Conservation (phyloP, 495 filamentous ascomycete genomes). For the Evansstolkia leycettana region DNA sequence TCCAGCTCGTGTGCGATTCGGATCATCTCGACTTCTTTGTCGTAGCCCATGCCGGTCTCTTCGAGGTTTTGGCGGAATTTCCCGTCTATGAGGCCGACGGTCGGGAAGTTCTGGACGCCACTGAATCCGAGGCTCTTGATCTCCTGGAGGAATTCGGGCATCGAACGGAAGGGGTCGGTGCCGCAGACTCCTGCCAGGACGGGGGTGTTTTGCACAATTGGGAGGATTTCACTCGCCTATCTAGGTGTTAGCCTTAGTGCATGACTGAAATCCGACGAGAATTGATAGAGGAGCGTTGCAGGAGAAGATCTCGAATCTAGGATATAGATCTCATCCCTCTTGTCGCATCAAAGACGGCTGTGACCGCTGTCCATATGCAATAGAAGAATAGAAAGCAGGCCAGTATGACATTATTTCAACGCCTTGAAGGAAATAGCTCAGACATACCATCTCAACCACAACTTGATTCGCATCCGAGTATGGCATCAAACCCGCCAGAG, state of each 20-base stretch:
- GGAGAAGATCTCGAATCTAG: constrained; percentile 2
- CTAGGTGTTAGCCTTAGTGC: constrained; percentile 1
- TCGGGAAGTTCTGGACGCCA: constrained; percentile 64
- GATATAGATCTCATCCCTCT: too few relatives aligned
- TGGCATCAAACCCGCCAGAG: constrained; percentile 58
- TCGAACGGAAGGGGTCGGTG: constrained; percentile 51
- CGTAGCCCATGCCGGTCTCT: constrained; percentile 59
- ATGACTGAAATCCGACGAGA: background rate
- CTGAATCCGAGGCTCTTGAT: constrained; percentile 47
- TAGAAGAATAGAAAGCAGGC: too few relatives aligned
- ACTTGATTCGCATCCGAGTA: constrained; percentile 62
- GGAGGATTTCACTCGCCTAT: constrained; percentile 45
- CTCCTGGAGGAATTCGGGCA: constrained; percentile 43
- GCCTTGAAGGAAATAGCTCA: background rate
- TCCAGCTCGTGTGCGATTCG: constrained; percentile 39
- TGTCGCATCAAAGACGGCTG: too few relatives aligned
- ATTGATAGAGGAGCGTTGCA: background rate
- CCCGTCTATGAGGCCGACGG: constrained; percentile 59
- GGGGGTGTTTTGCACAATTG: constrained; percentile 45
- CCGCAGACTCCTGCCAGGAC: constrained; percentile 57
- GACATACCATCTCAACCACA: constrained; percentile 51
- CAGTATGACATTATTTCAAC: too few relatives aligned
- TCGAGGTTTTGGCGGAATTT: constrained; percentile 52
- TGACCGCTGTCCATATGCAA: too few relatives aligned
- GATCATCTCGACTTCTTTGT: constrained; percentile 53